phyloP scores from a whole-genome alignment of 495 filamentous ascomycete species.

The Collariella sp. region DNA sequence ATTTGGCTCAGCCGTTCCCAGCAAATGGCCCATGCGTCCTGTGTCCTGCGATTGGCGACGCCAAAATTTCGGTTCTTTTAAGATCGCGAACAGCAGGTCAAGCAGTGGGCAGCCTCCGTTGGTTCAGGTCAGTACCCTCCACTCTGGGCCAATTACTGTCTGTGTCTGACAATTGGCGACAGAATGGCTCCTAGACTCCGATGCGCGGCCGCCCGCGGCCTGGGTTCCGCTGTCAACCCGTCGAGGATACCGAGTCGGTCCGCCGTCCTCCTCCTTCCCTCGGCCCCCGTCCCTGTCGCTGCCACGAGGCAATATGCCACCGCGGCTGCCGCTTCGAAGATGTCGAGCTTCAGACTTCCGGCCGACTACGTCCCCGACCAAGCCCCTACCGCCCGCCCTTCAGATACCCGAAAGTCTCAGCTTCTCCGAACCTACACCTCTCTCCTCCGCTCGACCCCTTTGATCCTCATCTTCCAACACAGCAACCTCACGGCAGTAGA shows the following conservation, averaged over 20 bases:
- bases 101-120: not conserved
- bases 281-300: conserved; percentile 10
- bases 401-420: conserved; percentile 88
- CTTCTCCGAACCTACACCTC: conserved; percentile 90
- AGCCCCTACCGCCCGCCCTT: conserved; percentile 83
- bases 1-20: not conserved
- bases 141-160: not conserved
- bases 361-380: conserved; percentile 53
- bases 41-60: conserved; percentile 13
- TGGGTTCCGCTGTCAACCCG: conserved; percentile 16
- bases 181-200: conserved; percentile 29
- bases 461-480: conserved; percentile 93
- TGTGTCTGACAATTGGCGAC: not conserved
- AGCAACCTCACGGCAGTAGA: conserved; percentile 85
- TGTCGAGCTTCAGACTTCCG: conserved; percentile 45
- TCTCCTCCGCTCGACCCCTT: conserved; percentile 75
- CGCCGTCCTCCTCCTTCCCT: conserved; percentile 14
- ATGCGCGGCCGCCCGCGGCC: conserved; percentile 24
- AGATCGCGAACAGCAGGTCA: conserved; percentile 4
- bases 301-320: conserved; percentile 31
- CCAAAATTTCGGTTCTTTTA: conserved; percentile 24
- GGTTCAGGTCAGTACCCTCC: conserved; percentile 1
- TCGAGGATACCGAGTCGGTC: conserved; percentile 15
- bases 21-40: conserved; percentile 2
- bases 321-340: conserved; percentile 24